Evolutionary conservation across 129 eudicot genomes (phyloP), one percentile per base, ranked within the genome.

Genomic region (Deinandra increscens): DNA sequence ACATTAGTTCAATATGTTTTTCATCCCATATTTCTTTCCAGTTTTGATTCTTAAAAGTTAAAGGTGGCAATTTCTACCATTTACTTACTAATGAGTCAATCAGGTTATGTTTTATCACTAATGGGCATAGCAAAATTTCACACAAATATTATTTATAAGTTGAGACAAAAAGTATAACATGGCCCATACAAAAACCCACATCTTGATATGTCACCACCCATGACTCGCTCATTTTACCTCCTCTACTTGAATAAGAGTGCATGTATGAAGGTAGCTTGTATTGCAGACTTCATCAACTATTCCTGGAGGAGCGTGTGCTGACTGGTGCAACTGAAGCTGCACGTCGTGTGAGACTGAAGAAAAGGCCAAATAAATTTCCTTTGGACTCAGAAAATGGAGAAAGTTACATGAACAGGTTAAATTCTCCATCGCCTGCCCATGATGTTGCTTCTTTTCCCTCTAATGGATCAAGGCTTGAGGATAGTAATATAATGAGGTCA

Each of bases 271-370:
- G 51, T 66, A 49, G 68, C 69, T 55, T 58, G 12, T 66, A n/a
- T 60, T 74, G 49, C 88, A 93, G 97, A 78, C 90, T 93, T 42
- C 99, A 93, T 84, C 97, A 89, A 48, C 71, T 93, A 66, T 81
- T 93, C 56, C 74, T 89, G 87, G 97, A 89, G 82, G 99, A 93
- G 80, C 90, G 88, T 41, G 77, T 87, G 80, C 85, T 87, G 68
- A 85, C 63, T 76, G 85, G 84, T 45, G 68, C 68, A 65, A 80
- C 58, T 78, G 88, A 78, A 54, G 82, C 92, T 75, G 85, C 84
- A 66, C 87, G 78, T 63, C 88, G 84, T 46, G 97, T 87, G 55
- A 93, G 85, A 77, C 79, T 87, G 77, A 93, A 87, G 82, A 85
- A 83, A 83, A 83, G 87, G 82, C 81, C 83, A 51, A 84, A 80